Conservation (phyloP, 1,284 basidiomycete species). For the Phylloporus sp. region DNA sequence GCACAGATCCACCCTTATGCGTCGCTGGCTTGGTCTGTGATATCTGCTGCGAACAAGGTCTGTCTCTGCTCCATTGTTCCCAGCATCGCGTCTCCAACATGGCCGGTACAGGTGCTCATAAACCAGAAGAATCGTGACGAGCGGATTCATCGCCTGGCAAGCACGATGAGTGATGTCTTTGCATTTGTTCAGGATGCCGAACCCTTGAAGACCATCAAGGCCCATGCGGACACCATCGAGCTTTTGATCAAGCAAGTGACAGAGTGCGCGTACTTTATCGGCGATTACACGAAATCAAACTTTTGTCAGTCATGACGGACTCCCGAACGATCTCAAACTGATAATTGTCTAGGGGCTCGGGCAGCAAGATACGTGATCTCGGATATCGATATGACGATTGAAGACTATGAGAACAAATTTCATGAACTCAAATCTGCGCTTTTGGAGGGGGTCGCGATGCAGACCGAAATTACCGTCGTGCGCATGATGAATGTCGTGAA, state of each 20-base stretch:
- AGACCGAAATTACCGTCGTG: background rate
- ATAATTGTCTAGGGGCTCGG: background rate
- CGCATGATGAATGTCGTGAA: background rate
- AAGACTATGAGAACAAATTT: background rate
- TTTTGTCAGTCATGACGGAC: background rate
- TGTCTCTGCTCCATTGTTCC: background rate
- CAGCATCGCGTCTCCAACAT: background rate
- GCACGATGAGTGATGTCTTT: background rate
- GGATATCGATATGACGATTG: constrained; percentile 1
- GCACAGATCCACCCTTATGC: background rate
- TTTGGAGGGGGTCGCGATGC: background rate
- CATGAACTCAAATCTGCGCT: background rate
- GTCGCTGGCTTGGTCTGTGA: background rate
- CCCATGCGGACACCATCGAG: background rate
- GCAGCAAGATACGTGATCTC: background rate
- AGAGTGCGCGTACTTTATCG: background rate
- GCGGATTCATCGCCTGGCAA: constrained; percentile 1
- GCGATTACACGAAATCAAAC: background rate
- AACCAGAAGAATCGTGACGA: background rate
- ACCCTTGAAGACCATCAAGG: background rate
- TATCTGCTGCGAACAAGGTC: background rate
- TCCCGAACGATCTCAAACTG: background rate
- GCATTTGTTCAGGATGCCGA: background rate
- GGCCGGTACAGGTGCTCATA: constrained; percentile 2
- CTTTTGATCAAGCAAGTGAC: background rate